phyloP scores from a whole-genome alignment of 257 asterid genomes.

The Striga asiatica region DNA sequence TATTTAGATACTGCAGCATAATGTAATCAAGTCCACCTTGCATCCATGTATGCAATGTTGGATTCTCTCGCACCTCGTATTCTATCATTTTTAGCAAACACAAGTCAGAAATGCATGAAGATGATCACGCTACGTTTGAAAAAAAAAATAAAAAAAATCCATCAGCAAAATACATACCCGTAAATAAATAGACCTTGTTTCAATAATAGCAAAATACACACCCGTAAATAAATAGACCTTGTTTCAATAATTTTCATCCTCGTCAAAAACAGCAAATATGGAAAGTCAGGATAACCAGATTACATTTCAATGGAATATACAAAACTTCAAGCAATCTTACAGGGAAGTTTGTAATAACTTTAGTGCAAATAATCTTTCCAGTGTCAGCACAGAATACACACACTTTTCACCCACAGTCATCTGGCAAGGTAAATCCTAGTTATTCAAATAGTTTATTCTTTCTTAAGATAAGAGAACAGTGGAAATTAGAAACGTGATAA shows the following conservation, averaged over 20 bases:
- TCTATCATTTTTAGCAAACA: slow-evolving; percentile 29
- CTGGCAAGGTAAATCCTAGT: not conserved
- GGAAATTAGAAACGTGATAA: too few species aligned
- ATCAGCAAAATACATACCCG: not conserved
- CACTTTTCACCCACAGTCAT: not conserved
- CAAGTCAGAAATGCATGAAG: not conserved
- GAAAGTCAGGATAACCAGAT: not conserved
- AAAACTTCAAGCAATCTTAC: not conserved
- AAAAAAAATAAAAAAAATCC: too few species aligned
- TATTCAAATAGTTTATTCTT: too few species aligned
- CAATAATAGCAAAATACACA: not conserved
- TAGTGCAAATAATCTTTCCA: not conserved
- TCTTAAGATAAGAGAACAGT: too few species aligned
- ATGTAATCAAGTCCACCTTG: slow-evolving; percentile 93
- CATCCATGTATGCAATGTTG: slow-evolving; percentile 79
- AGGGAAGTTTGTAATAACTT: not conserved
- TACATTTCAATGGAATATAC: not conserved
- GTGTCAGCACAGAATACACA: not conserved
- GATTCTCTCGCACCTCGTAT: slow-evolving; percentile 84
- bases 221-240: not conserved
- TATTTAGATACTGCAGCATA: slow-evolving; percentile 64
- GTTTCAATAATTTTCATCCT: not conserved
- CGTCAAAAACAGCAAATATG: not conserved
- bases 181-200: not conserved
- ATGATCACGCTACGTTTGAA: too few species aligned